Evolutionary conservation across 176 grass and related monocot genomes (phyloP), one percentile per base, ranked within the genome.

Genomic region (Oryza officinalis): DNA sequence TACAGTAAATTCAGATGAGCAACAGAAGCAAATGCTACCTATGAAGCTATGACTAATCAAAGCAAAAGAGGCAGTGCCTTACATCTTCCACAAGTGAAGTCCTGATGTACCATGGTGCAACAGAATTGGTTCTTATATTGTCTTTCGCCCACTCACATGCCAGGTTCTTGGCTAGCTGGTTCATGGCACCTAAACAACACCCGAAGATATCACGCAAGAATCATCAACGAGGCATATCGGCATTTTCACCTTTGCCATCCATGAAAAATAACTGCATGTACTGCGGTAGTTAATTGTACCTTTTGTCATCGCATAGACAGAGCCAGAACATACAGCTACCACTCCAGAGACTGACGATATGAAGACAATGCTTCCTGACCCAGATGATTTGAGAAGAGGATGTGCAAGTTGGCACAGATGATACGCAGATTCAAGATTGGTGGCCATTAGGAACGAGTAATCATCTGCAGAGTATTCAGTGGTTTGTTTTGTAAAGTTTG

Each of bases 141-240:
- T 94, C 95, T 75, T 89, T 91, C 4, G 95, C 95, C 95, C 95
- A 97, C 57, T 97, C 95, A 46, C 95, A 97, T 7, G 90, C 92
- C 20, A 97, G 76, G 65, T 97, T 97, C 85, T 91, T 97, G 22
- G 90, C 67, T 44, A 97, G 69, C 65, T 97, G 95, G 81, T 97
- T 97, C 11, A 94, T 94, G 75, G 92, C 95, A 72, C 81, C 95
- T 97, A 69, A 78, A 80, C 50, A 50, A 57, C 20, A 45, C 14
- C 17, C 13, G 14, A 14, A 50, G 47, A 17, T 50, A 5, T 52
- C 15, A 18, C 15, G 47, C 15, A 18, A 52, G 47, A 18, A 52
- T 52, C 14, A 52, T 52, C 47, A 52, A 52, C 47, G 17, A 15
- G 5, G 11, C 47, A 18, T 52, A 52, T 52, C 15, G 15, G 11